Base-by-base conservation (phyloP, 257 asterid genomes). In the Capsicum baccatum region DNA sequence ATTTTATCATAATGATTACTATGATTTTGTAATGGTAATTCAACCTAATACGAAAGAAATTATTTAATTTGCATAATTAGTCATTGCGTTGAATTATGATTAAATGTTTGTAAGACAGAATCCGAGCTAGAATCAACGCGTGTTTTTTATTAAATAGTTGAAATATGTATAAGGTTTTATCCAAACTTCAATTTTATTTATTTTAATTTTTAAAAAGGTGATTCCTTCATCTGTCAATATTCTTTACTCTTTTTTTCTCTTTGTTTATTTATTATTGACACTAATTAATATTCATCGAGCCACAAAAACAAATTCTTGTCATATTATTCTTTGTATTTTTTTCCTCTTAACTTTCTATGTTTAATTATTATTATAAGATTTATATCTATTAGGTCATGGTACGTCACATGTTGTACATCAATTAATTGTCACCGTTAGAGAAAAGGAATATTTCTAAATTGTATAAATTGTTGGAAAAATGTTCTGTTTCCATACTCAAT, bases 201-300 rank as follows among this genome's bases (percentile, higher is more conserved):
- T 39, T 39, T 39, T 39, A 39, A 3, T 39, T 39, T 39, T 39
- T 39, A 3, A 39, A 39, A 39, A 39, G 44, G 82, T 88, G 92
- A 87, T 90, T 89, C 85, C 80, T 88, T 82, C 87, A 67, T 70
- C 84, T 83, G 79, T 83, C 85, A 48, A 66, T 66, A 66, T 80
- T 42, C 50, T 10, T 59, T 59, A 19, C n/a, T 60, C 5, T 19
- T 19, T 73, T 48, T 13, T 6, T 48, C 19, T 73, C 19, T 19
- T 50, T 47, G 0, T 42, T 47, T 37, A 39, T 39, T 48, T 63
- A 26, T 47, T 37, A 39, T 39, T 48, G 81, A 54, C 64, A 54
- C 50, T 8, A 50, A 74, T 52, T 54, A 26, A 4, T 69, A 69
- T 74, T 74, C 81, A 78, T 78, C 81, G 81, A 78, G 81, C 81